Evolutionary conservation across 2,329 filamentous ascomycete genomes (phyloP).

Genomic region (Phyllosticta ampelicida): DNA sequence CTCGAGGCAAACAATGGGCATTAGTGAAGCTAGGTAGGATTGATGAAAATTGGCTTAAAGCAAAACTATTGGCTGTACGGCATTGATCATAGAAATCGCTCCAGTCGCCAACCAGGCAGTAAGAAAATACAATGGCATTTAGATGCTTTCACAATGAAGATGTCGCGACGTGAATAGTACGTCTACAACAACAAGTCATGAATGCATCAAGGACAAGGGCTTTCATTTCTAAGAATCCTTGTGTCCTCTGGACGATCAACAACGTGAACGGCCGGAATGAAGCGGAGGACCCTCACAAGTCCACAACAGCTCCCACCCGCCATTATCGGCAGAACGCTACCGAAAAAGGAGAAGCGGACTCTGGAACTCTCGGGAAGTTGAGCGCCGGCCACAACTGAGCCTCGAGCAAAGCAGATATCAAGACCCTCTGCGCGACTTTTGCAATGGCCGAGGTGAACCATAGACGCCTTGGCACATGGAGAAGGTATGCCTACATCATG

Average conservation of each 20-base stretch:
- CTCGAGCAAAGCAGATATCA: not conserved
- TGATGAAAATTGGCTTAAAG: not conserved
- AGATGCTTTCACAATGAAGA: not conserved
- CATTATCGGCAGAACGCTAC: not conserved
- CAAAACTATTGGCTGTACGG: not conserved
- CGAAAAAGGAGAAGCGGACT: not conserved
- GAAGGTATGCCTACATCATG: not conserved
- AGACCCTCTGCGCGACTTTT: not conserved
- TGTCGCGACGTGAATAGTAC: not conserved
- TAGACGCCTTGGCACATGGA: not conserved
- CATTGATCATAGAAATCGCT: not conserved
- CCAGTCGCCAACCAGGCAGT: not conserved
- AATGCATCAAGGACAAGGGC: not conserved
- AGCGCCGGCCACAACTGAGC: too few relatives aligned
- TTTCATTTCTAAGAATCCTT: not conserved
- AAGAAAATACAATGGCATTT: not conserved
- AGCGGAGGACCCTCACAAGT: not conserved
- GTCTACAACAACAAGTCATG: not conserved
- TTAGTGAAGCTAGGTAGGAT: too few relatives aligned
- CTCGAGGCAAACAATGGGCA: not conserved
- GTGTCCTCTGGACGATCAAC: not conserved
- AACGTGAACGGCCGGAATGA: not conserved
- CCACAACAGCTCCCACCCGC: not conserved
- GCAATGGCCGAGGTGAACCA: not conserved
- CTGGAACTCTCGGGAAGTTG: not conserved